Conservation (phyloP, 306 rosid genomes). For the Echinosophora koreensis region DNA sequence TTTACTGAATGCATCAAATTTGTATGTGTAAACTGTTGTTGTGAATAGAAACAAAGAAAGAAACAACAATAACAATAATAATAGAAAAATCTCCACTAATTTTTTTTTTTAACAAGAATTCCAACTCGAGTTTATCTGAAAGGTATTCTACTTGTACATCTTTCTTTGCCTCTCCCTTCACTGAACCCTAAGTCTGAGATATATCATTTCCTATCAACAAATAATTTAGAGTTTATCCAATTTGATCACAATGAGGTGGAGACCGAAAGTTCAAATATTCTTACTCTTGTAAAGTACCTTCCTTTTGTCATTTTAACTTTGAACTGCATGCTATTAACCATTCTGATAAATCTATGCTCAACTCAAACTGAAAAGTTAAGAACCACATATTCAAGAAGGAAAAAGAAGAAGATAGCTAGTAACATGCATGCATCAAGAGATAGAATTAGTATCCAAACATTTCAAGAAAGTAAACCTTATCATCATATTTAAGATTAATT, state of each 20-base stretch:
- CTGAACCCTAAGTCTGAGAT: slow-evolving; percentile 40
- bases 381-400: not conserved
- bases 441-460: slow-evolving; percentile 38
- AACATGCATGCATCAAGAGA: slow-evolving; percentile 25
- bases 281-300: slow-evolving; percentile 13
- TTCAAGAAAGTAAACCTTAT: slow-evolving; percentile 27
- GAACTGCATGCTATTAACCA: slow-evolving; percentile 12
- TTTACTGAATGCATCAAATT: slow-evolving; percentile 50
- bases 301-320: slow-evolving; percentile 17
- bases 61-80: not conserved
- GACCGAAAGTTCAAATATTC: not conserved
- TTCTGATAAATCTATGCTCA: slow-evolving; percentile 22
- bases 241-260: not conserved
- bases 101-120: not conserved
- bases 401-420: not conserved
- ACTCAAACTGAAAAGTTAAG: slow-evolving; percentile 17
- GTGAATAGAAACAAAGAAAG: not conserved
- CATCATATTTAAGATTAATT: slow-evolving; percentile 37
- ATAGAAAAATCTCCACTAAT: not conserved
- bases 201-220: slow-evolving; percentile 20
- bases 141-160: slow-evolving; percentile 23
- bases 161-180: slow-evolving; percentile 33
- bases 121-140: slow-evolving; percentile 23
- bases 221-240: not conserved
- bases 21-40: slow-evolving; percentile 12